Conservation (phyloP, 345 rosid genomes). For the Jatropha curcas region DNA sequence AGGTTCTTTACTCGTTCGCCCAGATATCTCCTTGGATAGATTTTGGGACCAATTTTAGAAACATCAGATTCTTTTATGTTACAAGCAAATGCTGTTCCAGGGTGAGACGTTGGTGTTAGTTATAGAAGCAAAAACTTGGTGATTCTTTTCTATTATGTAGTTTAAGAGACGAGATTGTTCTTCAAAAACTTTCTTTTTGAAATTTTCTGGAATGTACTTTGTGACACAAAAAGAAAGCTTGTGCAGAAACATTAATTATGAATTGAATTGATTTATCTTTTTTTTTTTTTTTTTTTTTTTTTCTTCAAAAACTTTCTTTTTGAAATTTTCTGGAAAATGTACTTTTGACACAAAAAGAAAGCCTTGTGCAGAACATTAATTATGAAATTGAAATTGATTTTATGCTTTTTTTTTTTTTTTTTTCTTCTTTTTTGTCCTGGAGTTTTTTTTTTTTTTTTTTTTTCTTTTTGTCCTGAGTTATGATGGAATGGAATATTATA, state of each 20-base stretch:
- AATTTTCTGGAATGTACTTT: not conserved
- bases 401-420: too few species aligned
- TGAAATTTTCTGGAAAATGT: not conserved
- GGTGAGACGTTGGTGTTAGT: not conserved
- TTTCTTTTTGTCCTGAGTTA: too few species aligned
- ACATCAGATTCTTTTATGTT: constrained; percentile 6
- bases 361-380: too few species aligned
- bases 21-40: not conserved
- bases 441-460: too few species aligned
- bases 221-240: too few species aligned
- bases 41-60: not conserved
- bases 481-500: too few species aligned
- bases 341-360: too few species aligned
- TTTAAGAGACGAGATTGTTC: not conserved
- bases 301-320: not conserved
- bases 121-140: not conserved
- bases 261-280: too few species aligned
- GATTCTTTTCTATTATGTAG: not conserved
- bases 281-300: too few species aligned
- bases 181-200: not conserved
- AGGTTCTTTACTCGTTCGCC: not conserved
- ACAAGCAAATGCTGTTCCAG: not conserved
- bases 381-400: too few species aligned
- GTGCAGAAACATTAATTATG: too few species aligned
- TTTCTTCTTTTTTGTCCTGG: too few species aligned